Conservation (phyloP, 768 basidiomycete genomes). For the Calocybe gangraenosa region DNA sequence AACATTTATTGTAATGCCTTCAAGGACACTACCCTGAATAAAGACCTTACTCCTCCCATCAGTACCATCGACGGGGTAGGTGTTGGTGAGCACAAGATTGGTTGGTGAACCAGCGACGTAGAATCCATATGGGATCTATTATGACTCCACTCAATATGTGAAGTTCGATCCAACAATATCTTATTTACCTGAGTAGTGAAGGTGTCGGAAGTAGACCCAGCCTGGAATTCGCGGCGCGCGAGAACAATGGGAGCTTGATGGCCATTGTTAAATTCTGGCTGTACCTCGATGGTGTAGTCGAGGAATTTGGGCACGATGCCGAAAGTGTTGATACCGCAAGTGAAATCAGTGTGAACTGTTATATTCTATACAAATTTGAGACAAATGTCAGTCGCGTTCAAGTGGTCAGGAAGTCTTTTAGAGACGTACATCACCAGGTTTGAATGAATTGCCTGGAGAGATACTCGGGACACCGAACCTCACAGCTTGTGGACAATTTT, state of each 20-base stretch:
- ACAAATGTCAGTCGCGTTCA: no score
- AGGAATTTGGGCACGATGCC: slow-evolving; percentile 9
- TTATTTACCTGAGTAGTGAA: slow-evolving; percentile 9
- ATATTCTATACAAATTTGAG: slow-evolving; percentile 1
- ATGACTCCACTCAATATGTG: no score
- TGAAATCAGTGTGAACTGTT: slow-evolving; percentile 3
- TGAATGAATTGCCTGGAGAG: not conserved
- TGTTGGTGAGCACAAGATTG: slow-evolving; percentile 2
- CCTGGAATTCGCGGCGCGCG: slow-evolving; percentile 7
- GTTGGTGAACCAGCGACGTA: slow-evolving; percentile 6
- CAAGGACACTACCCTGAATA: slow-evolving; percentile 6
- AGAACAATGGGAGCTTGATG: slow-evolving; percentile 11
- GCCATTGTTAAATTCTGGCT: slow-evolving; percentile 5
- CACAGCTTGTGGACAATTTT: not conserved
- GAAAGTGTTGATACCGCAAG: slow-evolving; percentile 6
- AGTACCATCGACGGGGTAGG: slow-evolving; percentile 3
- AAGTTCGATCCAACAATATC: no score
- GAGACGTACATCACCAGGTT: not conserved
- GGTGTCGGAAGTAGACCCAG: slow-evolving; percentile 4
- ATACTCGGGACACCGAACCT: not conserved
- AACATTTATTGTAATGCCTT: slow-evolving; percentile 2
- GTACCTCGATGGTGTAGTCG: slow-evolving; percentile 11
- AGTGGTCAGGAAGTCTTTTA: no score
- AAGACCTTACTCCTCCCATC: slow-evolving; percentile 11
- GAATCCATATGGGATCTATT: slow-evolving; percentile 1